phyloP scores from a whole-genome alignment of 331 rosid species.

The Phaseolus coccineus region DNA sequence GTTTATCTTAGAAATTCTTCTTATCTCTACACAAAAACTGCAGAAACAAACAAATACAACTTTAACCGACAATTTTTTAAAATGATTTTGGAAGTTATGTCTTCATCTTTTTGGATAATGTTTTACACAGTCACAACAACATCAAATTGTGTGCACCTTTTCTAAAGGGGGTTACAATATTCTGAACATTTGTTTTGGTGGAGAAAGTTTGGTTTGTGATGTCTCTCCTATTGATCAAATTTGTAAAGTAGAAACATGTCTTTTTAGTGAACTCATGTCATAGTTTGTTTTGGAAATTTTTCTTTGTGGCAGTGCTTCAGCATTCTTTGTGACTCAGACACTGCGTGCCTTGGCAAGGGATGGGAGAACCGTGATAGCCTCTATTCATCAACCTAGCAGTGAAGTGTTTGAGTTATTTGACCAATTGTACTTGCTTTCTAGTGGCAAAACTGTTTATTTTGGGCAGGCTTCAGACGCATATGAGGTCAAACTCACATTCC shows the following conservation, averaged over 20 bases:
- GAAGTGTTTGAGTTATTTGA: constrained; percentile 98
- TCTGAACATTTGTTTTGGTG: background rate
- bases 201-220: background rate
- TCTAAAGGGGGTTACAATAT: background rate
- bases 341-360: constrained; percentile 85
- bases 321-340: constrained; percentile 96
- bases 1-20: background rate
- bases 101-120: background rate
- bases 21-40: background rate
- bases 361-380: constrained; percentile 95
- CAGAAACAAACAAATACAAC: background rate
- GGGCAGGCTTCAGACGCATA: constrained; percentile 95
- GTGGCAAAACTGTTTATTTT: constrained; percentile 94
- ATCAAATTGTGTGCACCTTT: background rate
- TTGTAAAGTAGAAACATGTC: background rate
- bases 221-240: background rate
- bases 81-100: background rate
- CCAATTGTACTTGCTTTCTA: constrained; percentile 87
- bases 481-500: constrained; percentile 54
- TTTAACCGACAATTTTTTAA: background rate
- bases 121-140: constrained; percentile 1
- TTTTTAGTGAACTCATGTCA: background rate
- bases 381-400: constrained; percentile 99
- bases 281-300: background rate
- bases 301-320: constrained; percentile 81